Conservation (phyloP, 163 green algal genomes). For the Scenedesmus sp. region DNA sequence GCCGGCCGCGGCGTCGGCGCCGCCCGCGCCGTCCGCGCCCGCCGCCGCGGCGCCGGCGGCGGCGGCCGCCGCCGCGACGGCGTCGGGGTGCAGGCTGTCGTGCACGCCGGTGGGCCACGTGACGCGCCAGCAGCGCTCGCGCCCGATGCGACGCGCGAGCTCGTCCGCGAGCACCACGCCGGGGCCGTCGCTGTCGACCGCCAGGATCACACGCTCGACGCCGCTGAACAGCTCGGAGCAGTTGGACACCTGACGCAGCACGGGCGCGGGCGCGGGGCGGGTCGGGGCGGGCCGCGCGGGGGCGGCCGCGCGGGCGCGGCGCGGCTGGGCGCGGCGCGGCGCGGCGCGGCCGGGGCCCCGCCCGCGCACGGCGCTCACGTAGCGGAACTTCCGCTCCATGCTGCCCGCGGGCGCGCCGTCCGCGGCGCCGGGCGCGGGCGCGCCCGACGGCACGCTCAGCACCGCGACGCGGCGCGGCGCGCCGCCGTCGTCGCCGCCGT, state of each 20-base stretch:
- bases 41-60: not conserved
- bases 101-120: conserved; percentile 22
- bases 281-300: no score
- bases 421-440: not conserved
- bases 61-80: not conserved
- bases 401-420: not conserved
- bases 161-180: conserved; percentile 72
- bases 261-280: conserved; percentile 46
- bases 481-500: not conserved
- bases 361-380: not conserved
- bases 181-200: conserved; percentile 70
- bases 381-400: conserved; percentile 30
- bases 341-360: no score
- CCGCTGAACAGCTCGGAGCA: conserved; percentile 55
- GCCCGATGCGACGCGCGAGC: conserved; percentile 70
- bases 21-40: not conserved
- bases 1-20: conserved; percentile 2
- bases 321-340: no score
- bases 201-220: conserved; percentile 61
- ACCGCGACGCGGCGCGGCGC: conserved; percentile 43
- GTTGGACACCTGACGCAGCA: conserved; percentile 51
- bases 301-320: no score
- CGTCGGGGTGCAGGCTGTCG: conserved; percentile 24
- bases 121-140: conserved; percentile 70
- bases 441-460: conserved; percentile 69